A percentile compares a stretch with the other conserved stretches of the same genome.
phyloP scores from a whole-genome alignment of 179 eudicot genomes.

The Pouteria campechiana region DNA sequence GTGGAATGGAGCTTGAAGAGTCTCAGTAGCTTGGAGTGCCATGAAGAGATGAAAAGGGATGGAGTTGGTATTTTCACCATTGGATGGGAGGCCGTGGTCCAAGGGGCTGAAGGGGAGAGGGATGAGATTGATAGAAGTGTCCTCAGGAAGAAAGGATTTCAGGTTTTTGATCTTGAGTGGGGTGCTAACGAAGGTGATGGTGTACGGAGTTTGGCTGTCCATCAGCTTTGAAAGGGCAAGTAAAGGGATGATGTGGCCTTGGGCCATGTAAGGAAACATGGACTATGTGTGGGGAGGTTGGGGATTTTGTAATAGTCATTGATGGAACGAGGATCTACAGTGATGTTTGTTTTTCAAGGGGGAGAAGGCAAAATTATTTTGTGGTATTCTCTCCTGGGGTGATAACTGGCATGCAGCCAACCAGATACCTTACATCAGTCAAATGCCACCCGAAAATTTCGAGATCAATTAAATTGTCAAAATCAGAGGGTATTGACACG shows the following conservation, averaged over 20 bases:
- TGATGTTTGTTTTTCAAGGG: too few species aligned
- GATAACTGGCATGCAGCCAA: too few species aligned
- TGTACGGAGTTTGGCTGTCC: conserved; percentile 20
- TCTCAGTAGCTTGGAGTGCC: conserved; percentile 14
- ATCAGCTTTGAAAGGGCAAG: conserved; percentile 31
- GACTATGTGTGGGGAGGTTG: too few species aligned
- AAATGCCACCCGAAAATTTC: too few species aligned
- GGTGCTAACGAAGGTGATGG: conserved; percentile 34
- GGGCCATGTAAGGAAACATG: conserved; percentile 60
- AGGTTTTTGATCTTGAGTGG: conserved; percentile 37
- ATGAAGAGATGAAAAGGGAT: conserved; percentile 23
- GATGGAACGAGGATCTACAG: too few species aligned
- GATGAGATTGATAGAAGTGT: conserved; percentile 24
- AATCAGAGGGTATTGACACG: too few species aligned
- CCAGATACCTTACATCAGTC: too few species aligned
- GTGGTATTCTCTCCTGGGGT: too few species aligned
- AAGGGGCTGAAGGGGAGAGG: conserved; percentile 35
- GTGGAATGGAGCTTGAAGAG: conserved; percentile 19
- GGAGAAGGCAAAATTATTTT: too few species aligned
- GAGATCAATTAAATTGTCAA: too few species aligned
- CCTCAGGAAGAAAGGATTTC: conserved; percentile 14
- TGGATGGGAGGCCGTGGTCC: conserved; percentile 36
- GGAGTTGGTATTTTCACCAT: conserved; percentile 31
- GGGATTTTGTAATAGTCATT: too few species aligned
- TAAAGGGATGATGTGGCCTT: conserved; percentile 57